Base-by-base conservation (phyloP, 208 protist species). In the Lotmaria passim region DNA sequence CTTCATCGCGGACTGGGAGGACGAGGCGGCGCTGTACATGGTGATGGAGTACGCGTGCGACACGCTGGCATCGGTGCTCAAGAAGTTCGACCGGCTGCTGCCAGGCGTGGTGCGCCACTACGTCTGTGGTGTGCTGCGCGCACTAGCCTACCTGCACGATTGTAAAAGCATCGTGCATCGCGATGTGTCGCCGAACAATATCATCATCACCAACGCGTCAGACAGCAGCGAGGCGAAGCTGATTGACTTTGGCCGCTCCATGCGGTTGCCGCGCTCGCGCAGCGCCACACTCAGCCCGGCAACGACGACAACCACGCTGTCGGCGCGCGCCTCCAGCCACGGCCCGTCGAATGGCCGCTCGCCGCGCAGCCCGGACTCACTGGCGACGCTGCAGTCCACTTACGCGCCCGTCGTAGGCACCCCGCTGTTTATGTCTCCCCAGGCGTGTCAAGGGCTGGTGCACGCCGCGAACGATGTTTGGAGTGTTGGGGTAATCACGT, bases 361-460 rank as follows among this genome's bases (percentile, higher is more conserved):
- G 15, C n/a, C 24, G 26, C 46, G 46, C 30, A 21, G 21, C 36
- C 53, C 23, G 26, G 46, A 30, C 19, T 58, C 52, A 8, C 12
- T 52, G 33, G 23, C 30, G 43, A 1, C 39, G 24, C 36, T 1
- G 26, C 26, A 26, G 48, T 28, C 23, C 30, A 30, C 56, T 1
- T 26, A 43, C 8, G 39, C 39, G 19, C 24, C 62, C 2, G 73
- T 90, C 0, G 84, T 85, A 30, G 90, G 90, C 30, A 93, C 87
- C 0, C 87, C 90, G 4, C 36, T 87, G 21, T 96, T 86, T 64
- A 93, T 96, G 86, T 91, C 90, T 0, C 90, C 90, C 23, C 77
- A 96, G 69, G 87, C 88, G 4, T 91, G 86, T 47, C 46, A 59
- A 17, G 90, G 88, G 23, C 43, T 84, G 21, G 78, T 86, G 48